Base-by-base conservation (phyloP, 345 rosid species). In the Rhodomyrtus tomentosa region DNA sequence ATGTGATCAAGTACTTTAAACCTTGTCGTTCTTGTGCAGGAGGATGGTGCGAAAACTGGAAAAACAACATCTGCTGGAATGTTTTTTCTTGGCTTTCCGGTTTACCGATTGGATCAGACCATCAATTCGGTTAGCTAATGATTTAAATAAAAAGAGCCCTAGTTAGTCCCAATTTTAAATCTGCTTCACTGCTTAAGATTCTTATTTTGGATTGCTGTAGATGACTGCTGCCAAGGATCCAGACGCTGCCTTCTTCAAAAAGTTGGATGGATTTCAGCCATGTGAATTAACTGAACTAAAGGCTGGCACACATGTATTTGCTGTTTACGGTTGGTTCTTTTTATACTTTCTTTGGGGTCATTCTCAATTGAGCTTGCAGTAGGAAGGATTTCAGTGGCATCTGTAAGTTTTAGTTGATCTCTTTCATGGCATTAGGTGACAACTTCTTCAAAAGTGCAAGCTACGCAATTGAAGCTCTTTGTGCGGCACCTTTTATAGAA, bases 21-120 rank as follows among this genome's bases (percentile, higher is more conserved):
- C 76, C 13, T 68, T 62, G 21, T 62, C 74, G 32, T 62, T 32
- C 74, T 62, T 68, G 76, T 86, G 73, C 84, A 98, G 99, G 99
- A 96, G 92, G 98, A 98, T 84, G 92, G 99, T 89, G 84, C 87
- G 48, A 98, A 91, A 91, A 93, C 94, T 1, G 99, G 98, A 52
- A 96, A 94, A 86, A 89, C 92, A 86, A 93, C 96, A 86, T 92
- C 98, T 86, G 99, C 99, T 48, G 99, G 99, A 87, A 93, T 95
- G 99, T 96, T 93, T 92, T 98, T 98, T 89, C 96, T 98, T 74
- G 95, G 98, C 80, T 98, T 96, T 84, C 98, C 99, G 52, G 98
- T 96, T 82, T 98, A 98, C 88, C 94, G 93, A 81, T 89, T 95
- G 85, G 99, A 98, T 89, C 98, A 93, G 83, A 90, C 95, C 50